A percentile compares a stretch with the other conserved stretches of the same genome.
phyloP scores from a whole-genome alignment of 805 yeast genomes.

The Brettanomyces sp. region DNA sequence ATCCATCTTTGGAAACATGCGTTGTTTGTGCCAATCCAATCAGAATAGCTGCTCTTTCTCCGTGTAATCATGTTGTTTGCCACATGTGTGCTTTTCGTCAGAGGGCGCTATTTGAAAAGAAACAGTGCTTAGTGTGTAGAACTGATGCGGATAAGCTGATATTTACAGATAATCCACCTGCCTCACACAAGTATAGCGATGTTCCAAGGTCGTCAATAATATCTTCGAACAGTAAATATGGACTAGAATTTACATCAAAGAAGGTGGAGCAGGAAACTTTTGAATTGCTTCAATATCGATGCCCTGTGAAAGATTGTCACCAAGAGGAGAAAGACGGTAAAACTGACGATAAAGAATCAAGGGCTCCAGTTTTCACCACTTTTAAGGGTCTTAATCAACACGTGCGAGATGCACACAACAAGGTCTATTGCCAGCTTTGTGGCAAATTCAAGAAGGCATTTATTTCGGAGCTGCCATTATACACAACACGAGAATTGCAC shows the following conservation, averaged over 20 bases:
- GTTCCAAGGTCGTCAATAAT: constrained; percentile 14
- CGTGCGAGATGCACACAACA: constrained; percentile 52
- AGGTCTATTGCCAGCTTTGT: constrained; percentile 67
- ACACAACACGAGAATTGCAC: constrained; percentile 51
- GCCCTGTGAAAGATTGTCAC: constrained; percentile 34
- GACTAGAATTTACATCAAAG: constrained; percentile 50
- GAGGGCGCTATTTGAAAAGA: constrained; percentile 67
- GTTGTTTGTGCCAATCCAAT: constrained; percentile 77
- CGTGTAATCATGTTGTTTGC: constrained; percentile 82
- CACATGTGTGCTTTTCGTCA: constrained; percentile 76
- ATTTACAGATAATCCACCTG: constrained; percentile 33
- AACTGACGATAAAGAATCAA: no score
- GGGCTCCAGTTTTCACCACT: constrained; percentile 21
- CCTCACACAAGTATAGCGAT: constrained; percentile 16
- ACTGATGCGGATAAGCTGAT: constrained; percentile 50
- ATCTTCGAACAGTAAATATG: constrained; percentile 32
- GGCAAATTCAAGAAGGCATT: constrained; percentile 69
- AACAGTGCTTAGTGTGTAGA: constrained; percentile 77
- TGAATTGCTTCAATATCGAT: constrained; percentile 42
- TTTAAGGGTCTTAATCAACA: constrained; percentile 61
- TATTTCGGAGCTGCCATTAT: constrained; percentile 57
- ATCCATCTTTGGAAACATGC: constrained; percentile 35
- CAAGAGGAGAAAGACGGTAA: constrained; percentile 7
- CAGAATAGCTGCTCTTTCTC: constrained; percentile 56
- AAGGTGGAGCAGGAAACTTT: constrained; percentile 40